phyloP scores from a whole-genome alignment of 345 rosid species.

The sweet orange (Citrus sinensis) region DNA sequence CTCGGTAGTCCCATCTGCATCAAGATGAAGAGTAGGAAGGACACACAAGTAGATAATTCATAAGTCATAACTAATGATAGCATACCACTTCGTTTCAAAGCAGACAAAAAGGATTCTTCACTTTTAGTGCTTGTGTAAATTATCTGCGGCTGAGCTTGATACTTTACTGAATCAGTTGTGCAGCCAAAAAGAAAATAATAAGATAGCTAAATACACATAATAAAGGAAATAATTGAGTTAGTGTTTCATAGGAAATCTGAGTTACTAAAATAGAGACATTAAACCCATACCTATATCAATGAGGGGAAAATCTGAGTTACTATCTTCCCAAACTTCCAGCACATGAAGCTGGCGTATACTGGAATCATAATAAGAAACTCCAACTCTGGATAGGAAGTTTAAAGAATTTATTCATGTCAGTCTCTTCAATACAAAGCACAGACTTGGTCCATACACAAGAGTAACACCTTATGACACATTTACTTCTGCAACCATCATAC shows the following conservation, averaged over 20 bases:
- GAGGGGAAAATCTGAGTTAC: constrained; percentile 60
- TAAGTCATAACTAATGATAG: constrained; percentile 13
- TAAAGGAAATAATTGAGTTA: background rate
- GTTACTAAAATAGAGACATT: constrained; percentile 8
- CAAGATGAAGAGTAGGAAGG: constrained; percentile 26
- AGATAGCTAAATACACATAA: constrained; percentile 1
- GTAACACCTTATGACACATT: background rate
- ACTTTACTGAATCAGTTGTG: constrained; percentile 53
- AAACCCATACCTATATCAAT: constrained; percentile 66
- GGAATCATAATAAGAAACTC: constrained; percentile 85
- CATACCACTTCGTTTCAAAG: constrained; percentile 78
- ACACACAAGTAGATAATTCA: constrained; percentile 11
- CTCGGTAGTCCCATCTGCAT: constrained; percentile 64
- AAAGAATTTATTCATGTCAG: background rate
- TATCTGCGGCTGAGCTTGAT: constrained; percentile 73
- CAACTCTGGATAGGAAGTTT: constrained; percentile 46
- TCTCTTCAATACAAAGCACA: background rate
- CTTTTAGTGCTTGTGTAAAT: constrained; percentile 93
- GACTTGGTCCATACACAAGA: background rate
- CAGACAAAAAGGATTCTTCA: constrained; percentile 80
- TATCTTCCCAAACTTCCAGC: constrained; percentile 94
- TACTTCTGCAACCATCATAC: background rate
- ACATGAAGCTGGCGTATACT: constrained; percentile 82
- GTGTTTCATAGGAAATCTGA: background rate
- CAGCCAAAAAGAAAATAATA: constrained; percentile 12